A percentile compares a stretch with the other conserved stretches of the same genome.
Conservation (phyloP, 1,284 basidiomycete genomes). For the Apiotrichum laibachii region DNA sequence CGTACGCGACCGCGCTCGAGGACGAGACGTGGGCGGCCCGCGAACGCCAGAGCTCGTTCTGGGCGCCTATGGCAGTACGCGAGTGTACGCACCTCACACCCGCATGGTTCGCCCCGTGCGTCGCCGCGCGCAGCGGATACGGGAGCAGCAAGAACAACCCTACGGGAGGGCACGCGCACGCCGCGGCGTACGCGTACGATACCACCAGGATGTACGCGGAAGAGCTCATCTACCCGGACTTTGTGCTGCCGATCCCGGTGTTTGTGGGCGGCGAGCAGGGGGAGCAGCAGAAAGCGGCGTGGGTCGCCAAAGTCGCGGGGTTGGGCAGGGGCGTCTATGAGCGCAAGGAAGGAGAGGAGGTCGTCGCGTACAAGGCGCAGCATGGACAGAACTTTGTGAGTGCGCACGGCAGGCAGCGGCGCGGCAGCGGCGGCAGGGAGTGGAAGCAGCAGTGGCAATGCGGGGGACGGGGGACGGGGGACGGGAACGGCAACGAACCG, state of each 20-base stretch:
- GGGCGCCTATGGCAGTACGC: conserved; percentile 52
- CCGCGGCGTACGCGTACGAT: no score
- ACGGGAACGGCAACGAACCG: no score
- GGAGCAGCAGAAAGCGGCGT: not conserved
- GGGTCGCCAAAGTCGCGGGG: not conserved
- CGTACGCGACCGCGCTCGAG: conserved; percentile 60
- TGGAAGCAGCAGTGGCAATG: no score
- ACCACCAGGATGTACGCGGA: not conserved
- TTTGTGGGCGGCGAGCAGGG: not conserved
- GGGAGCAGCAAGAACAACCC: no score
- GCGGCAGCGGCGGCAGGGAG: no score
- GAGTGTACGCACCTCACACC: conserved; percentile 4
- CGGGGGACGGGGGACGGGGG: no score
- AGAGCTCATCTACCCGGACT: conserved; percentile 7
- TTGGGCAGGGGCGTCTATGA: not conserved
- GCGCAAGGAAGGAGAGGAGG: not conserved
- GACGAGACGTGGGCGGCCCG: conserved; percentile 58
- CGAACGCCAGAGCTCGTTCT: conserved; percentile 73
- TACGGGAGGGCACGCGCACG: no score
- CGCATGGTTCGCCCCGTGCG: not conserved
- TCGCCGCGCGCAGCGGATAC: not conserved
- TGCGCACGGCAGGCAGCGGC: no score
- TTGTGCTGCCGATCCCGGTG: not conserved
- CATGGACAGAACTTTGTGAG: conserved; percentile 9
- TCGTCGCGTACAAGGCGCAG: not conserved